A percentile compares a stretch with the other conserved stretches of the same genome.
Evolutionary conservation across 306 rosid species (phyloP).

Genomic region (Castanea mollissima): DNA sequence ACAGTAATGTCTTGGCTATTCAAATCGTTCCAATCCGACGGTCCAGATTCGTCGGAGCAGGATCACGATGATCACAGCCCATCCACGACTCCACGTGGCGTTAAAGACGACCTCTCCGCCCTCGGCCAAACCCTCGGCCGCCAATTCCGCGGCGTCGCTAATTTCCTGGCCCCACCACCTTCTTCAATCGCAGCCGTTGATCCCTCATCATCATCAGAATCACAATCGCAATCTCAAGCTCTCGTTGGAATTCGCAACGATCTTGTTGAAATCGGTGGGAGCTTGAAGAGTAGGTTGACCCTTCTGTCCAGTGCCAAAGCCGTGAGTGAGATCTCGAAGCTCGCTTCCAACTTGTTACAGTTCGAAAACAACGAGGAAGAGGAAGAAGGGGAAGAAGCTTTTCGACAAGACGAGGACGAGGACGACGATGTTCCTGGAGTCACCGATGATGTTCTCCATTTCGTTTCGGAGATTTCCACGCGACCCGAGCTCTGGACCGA

Average conservation of each 20-base stretch:
- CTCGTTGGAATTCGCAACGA: constrained; percentile 78
- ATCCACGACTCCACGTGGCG: constrained; percentile 34
- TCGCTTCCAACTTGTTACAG: constrained; percentile 66
- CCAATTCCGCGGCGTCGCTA: constrained; percentile 75
- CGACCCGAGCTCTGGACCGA: constrained; percentile 80
- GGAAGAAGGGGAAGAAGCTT: constrained; percentile 18
- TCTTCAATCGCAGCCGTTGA: constrained; percentile 22
- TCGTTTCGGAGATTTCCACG: constrained; percentile 56
- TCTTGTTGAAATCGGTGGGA: constrained; percentile 86
- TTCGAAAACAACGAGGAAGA: constrained; percentile 22
- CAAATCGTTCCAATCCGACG: constrained; percentile 46
- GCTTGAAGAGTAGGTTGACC: constrained; percentile 66
- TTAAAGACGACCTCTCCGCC: constrained; percentile 54
- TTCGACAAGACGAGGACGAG: constrained; percentile 13
- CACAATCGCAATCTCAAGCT: constrained; percentile 35
- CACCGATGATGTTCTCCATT: constrained; percentile 68
- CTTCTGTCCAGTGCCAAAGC: constrained; percentile 70
- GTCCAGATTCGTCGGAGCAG: constrained; percentile 26
- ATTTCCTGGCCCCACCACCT: constrained; percentile 82
- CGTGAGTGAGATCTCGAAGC: constrained; percentile 67
- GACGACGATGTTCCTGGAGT: constrained; percentile 52
- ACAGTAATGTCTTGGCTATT: constrained; percentile 80
- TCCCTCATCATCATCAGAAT: not conserved
- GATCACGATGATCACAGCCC: constrained; percentile 14
- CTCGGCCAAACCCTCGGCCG: constrained; percentile 47